Evolutionary conservation across 2,329 filamentous ascomycete genomes (phyloP).

Genomic region (Fusarium sp.): DNA sequence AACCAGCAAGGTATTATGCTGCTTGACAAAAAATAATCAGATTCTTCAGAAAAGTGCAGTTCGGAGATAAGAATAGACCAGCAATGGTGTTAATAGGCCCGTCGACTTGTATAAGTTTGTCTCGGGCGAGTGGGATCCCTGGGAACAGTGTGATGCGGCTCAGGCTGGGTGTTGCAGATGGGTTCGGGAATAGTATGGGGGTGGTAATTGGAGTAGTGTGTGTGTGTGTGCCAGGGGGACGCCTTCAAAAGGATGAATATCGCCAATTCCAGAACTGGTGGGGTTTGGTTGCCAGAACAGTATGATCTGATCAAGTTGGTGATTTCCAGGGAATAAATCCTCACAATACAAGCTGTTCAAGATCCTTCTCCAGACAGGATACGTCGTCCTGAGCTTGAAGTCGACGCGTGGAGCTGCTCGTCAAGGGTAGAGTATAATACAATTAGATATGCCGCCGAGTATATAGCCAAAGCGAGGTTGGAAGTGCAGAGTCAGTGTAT

Average conservation of each 20-base stretch:
- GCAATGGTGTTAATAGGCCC: neutral
- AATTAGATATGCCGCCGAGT: neutral
- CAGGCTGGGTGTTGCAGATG: slow-evolving; percentile 1
- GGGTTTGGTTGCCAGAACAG: neutral
- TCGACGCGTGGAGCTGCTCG: neutral
- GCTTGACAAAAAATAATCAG: neutral
- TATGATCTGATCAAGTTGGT: slow-evolving; percentile 2
- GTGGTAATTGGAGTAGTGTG: neutral
- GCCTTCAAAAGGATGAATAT: neutral
- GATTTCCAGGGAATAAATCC: neutral
- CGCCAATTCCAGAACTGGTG: slow-evolving; percentile 1
- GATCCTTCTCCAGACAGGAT: neutral
- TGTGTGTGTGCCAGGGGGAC: slow-evolving; percentile 5
- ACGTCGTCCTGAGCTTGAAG: neutral
- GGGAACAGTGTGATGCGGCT: slow-evolving; percentile 8
- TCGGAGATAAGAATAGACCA: neutral
- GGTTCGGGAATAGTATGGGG: slow-evolving; percentile 16
- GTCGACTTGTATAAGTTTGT: neutral
- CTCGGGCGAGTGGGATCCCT: neutral
- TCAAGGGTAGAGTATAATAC: neutral
- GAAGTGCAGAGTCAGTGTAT: neutral
- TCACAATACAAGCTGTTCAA: neutral
- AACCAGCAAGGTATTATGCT: neutral
- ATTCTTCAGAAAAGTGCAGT: neutral
- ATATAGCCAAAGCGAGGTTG: neutral